phyloP scores from a whole-genome alignment of 192 early-diverging fungal genomes.

The Gorgonomyces haynaldii region DNA sequence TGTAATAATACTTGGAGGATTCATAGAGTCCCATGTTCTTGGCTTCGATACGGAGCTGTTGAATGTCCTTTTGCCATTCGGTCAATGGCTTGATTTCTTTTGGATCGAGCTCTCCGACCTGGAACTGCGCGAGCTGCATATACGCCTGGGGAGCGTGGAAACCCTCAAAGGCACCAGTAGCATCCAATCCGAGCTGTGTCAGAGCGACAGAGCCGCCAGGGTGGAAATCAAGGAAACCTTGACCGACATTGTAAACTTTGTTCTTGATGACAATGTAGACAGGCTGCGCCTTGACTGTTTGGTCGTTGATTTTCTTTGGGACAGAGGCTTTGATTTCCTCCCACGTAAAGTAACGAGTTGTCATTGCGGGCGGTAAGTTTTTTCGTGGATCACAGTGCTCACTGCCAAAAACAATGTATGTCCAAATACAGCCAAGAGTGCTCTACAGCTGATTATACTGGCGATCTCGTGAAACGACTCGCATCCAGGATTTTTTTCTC shows the following conservation, averaged over 20 bases:
- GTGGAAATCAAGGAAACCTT: slow-evolving; percentile 58
- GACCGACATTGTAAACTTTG: slow-evolving; percentile 68
- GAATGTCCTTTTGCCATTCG: slow-evolving; percentile 50
- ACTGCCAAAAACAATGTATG: no score
- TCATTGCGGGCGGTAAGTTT: no score
- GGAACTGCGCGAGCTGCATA: slow-evolving; percentile 58
- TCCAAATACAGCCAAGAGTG: no score
- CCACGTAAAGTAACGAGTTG: slow-evolving; percentile 24
- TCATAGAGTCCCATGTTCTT: slow-evolving; percentile 46
- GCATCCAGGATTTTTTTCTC: no score
- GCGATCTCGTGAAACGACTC: no score
- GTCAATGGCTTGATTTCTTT: slow-evolving; percentile 34
- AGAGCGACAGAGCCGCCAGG: slow-evolving; percentile 67
- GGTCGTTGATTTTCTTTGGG: slow-evolving; percentile 5
- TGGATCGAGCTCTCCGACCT: slow-evolving; percentile 57
- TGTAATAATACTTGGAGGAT: slow-evolving; percentile 59
- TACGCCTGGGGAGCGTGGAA: slow-evolving; percentile 60
- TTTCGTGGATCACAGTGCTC: no score
- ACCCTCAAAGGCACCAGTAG: slow-evolving; percentile 54
- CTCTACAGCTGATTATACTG: no score
- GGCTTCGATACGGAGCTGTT: slow-evolving; percentile 42
- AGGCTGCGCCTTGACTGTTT: slow-evolving; percentile 9
- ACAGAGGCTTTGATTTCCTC: slow-evolving; percentile 27
- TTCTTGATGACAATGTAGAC: slow-evolving; percentile 57
- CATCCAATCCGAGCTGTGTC: slow-evolving; percentile 65